Evolutionary conservation across 352 stramenopile genomes (phyloP), one percentile per base, ranked within the genome.

Genomic region (Phytopythium montanum): DNA sequence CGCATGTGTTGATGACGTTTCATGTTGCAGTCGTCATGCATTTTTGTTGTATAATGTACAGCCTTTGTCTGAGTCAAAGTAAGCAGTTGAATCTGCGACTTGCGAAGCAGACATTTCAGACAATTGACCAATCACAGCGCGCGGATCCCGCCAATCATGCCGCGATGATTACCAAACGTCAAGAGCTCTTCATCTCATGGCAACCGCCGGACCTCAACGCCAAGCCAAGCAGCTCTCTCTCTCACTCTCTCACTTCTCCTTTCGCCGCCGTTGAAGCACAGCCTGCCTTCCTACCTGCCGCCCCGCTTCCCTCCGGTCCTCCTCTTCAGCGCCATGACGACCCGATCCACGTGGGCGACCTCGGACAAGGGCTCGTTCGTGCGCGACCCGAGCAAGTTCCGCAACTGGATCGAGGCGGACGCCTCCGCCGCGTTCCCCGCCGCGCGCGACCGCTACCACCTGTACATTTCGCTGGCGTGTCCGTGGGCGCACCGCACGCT

Each of bases 391-490:
- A 90, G 76, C 63, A 83, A 84, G 63, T 92, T 92, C 71, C 83
- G 79, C 74, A 85, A 90, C 70, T 90, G 81, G 79, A 88, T 92
- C 66, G 70, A 90, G 59, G 51, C 76, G 25, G 57, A 64, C 48
- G 53, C 75, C 21, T 76, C 85, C 68, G 80, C 80, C 45, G 68
- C 81, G 61, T 92, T 90, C 66, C 76, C 83, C 1, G 76, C 83
- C 19, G 70, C 88, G 62, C 71, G 66, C 41, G 51, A 63, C 45
- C 81, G 84, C 34, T 93, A 99, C 77, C 96, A 99, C 74, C 74
- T 99, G 28, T 98, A 98, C 79, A 89, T 99, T 34, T 97, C 93
- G 55, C 81, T 95, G 29, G 97, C 97, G 34, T 99, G 96, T 77
- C 97, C 97, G 31, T 94, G 81, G 81, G 83, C 85, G 0, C 76